Evolutionary conservation across 179 eudicot species (phyloP).

Genomic region (Drosera spatulata): DNA sequence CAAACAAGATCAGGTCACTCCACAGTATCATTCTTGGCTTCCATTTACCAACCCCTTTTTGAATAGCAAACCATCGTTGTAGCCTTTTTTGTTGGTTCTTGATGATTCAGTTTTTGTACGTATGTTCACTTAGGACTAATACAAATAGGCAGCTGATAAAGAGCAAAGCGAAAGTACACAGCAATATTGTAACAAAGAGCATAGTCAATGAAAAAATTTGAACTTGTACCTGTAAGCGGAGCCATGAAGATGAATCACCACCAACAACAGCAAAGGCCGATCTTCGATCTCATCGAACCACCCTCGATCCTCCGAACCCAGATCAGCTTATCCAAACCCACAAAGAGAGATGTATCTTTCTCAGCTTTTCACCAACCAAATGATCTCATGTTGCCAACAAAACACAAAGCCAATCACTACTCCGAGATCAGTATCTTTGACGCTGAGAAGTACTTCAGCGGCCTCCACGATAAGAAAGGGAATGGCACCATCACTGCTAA

Average conservation of each 20-base stretch:
- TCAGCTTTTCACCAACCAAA: constrained; percentile 18
- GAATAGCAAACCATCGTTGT: too few relatives aligned
- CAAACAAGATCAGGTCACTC: too few relatives aligned
- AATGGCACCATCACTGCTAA: constrained; percentile 3
- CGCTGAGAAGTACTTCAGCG: constrained; percentile 74
- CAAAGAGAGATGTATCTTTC: constrained; percentile 8
- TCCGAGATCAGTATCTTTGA: constrained; percentile 74
- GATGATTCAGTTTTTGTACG: too few relatives aligned
- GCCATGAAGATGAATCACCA: neutral
- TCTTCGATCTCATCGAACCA: constrained; percentile 10
- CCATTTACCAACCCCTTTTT: neutral
- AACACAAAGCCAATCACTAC: constrained; percentile 24
- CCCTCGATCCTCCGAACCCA: constrained; percentile 15
- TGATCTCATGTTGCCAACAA: neutral
- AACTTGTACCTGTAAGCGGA: neutral
- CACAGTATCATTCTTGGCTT: neutral
- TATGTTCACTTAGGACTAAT: too few relatives aligned
- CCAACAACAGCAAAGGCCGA: neutral
- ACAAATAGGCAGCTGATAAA: too few relatives aligned
- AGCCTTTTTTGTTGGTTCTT: too few relatives aligned
- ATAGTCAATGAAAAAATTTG: neutral
- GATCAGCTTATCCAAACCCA: neutral
- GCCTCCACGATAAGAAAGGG: constrained; percentile 12
- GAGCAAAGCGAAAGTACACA: too few relatives aligned
- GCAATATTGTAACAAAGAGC: too few relatives aligned